Evolutionary conservation across 257 asterid species (phyloP), one percentile per base, ranked within the genome.

Genomic region (Solanum etuberosum): DNA sequence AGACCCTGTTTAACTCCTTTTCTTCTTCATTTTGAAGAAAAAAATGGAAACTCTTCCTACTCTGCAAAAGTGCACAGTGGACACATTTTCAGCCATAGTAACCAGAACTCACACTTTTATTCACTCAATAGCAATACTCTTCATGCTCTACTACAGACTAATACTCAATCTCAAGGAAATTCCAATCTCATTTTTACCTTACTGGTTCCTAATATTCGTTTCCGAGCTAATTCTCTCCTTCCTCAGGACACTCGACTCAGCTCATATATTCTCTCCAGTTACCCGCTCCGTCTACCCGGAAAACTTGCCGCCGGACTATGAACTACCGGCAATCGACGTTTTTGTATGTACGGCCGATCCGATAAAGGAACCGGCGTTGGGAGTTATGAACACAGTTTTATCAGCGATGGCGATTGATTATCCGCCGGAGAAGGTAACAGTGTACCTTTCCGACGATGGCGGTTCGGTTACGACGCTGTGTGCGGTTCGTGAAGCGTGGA

Each of bases 341-440:
- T 92, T 93, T 9, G 76, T 93, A 0, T 93, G 94, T 82, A 93
- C 95, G 18, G 93, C 95, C 0, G 94, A 93, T 85, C 92, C 94
- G 9, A 83, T 72, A 42, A 92, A 88, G 74, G 96, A 93, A 92
- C 95, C 96, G 7, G 80, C 92, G 12, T 31, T 92, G 3, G 93
- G 88, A 34, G 95, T 93, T 8, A 91, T 92, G 91, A 93, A 93
- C 88, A 92, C 96, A 5, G 91, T 93, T 63, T 35, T 93, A 29
- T 93, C 94, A 21, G 92, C 91, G 7, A 87, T 92, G 93, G 87
- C 93, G 40, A 85, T 91, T 13, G 94, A 93, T 84, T 93, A 93
- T 85, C 96, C 94, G 14, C 84, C 91, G 7, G 92, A 92, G 71
- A 93, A 91, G 86, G 87, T 93, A 4, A 42, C 91, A 4, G 94